Base-by-base conservation (phyloP, 805 yeast species). In the Myxozyma geophila region DNA sequence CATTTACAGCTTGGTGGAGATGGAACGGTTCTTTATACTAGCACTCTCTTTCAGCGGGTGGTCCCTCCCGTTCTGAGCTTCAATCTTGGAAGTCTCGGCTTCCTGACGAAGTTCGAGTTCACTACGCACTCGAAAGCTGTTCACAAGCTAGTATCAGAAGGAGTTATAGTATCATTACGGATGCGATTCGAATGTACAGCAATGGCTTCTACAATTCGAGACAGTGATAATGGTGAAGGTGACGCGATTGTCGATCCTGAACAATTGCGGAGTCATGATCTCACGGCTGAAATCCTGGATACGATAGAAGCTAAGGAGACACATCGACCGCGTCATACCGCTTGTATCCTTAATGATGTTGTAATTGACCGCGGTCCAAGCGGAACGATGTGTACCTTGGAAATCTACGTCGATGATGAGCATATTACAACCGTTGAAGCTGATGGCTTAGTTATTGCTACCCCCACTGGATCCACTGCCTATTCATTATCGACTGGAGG, bases 401-500 rank as follows among this genome's bases (percentile, higher is more conserved):
- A 83, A 66, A 70, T 83, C 50, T 82, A 78, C 72, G 81, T 81
- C 40, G 84, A 82, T 67, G 76, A 75, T 67, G 82, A 80, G 52
- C 76, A 76, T 36, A 72, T 86, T 53, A 86, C 90, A 15, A 82
- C 87, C 2, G 84, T 87, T 23, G 85, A 85, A 17, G 89, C 88
- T 0, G 90, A 86, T 73, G 90, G 90, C 1, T 74, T 85, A 12
- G 84, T 85, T 12, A 81, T 85, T 51, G 80, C 88, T 2, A 84
- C 90, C 0, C 90, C 90, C 7, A 85, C 88, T 19, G 90, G 90
- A 0, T 91, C 97, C 1, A 93, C 98, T 0, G 98, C 98, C 0
- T 93, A 93, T 75, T 92, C 97, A 0, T 79, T 93, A 55, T 88
- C 96, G 50, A 98, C 98, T 0, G 98, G 98, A 15, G 98, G 98